phyloP scores from a whole-genome alignment of 2,329 filamentous ascomycete genomes.

The Phaeomoniella chlamydospora region DNA sequence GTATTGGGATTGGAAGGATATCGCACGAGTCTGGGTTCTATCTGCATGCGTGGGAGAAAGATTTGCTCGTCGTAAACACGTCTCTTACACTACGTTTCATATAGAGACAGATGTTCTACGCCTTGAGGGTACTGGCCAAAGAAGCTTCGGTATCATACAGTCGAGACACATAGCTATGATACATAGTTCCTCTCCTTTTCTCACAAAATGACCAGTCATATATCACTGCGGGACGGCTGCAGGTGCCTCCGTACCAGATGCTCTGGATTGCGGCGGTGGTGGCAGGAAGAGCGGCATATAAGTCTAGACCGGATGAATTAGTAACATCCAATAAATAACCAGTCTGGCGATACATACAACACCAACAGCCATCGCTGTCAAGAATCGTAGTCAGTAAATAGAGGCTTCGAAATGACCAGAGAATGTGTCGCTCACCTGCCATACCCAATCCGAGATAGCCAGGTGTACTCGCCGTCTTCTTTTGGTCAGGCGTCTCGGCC shows the following conservation, averaged over 20 bases:
- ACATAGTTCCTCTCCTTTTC: no score
- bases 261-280: constrained; percentile 24
- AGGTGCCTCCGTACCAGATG: constrained; percentile 32
- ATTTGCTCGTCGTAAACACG: no score
- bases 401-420: background rate
- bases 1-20: no score
- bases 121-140: no score
- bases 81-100: no score
- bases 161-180: no score
- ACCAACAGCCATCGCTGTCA: constrained; percentile 43
- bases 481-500: constrained; percentile 31
- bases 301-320: constrained; percentile 24
- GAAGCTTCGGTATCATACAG: no score
- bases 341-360: constrained; percentile 22
- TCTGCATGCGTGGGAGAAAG: no score
- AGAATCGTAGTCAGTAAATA: constrained; percentile 3
- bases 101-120: no score
- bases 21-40: no score
- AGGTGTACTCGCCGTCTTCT: constrained; percentile 52
- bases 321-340: constrained; percentile 2
- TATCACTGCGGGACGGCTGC: constrained; percentile 25
- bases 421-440: constrained; percentile 44
- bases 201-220: constrained; percentile 1
- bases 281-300: constrained; percentile 55
- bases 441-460: constrained; percentile 64